These are phyloP conservation scores for Knufia fluminis DNA, from an alignment of 2,329 filamentous ascomycete genomes.

Conservation along the genomic window DNA sequence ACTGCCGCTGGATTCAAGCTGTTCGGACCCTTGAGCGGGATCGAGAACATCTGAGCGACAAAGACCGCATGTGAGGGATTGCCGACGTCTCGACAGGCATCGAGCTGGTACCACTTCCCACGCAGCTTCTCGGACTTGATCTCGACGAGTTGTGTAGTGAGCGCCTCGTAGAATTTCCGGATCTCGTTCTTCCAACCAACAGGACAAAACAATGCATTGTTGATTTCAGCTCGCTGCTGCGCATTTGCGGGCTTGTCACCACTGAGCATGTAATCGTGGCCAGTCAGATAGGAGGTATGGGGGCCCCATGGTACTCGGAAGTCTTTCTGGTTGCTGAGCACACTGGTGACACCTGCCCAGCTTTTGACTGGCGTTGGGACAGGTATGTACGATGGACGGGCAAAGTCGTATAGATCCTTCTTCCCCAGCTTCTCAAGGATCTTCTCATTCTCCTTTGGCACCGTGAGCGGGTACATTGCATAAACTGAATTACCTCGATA, in stretches of 20 bases:
- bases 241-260: conserved; percentile 36
- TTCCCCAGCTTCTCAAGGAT: conserved; percentile 34
- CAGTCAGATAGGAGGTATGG: conserved; percentile 29
- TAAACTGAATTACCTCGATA: conserved; percentile 42
- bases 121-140: conserved; percentile 25
- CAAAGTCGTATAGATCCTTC: conserved; percentile 35
- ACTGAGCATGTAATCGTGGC: conserved; percentile 40
- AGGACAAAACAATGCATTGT: conserved; percentile 29
- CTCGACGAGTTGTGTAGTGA: conserved; percentile 30
- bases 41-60: conserved; percentile 24
- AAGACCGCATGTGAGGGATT: conserved; percentile 27
- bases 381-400: conserved; percentile 25
- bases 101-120: conserved; percentile 27
- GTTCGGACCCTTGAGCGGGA: conserved; percentile 23
- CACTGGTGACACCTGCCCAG: conserved; percentile 35
- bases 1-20: conserved; percentile 19
- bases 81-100: conserved; percentile 24
- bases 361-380: conserved; percentile 36
- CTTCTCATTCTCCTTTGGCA: conserved; percentile 38
- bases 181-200: conserved; percentile 40
- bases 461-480: conserved; percentile 41
- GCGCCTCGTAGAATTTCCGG: conserved; percentile 39
- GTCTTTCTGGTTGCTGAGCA: conserved; percentile 34
- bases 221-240: conserved; percentile 35
- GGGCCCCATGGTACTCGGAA: conserved; percentile 39